Evolutionary conservation across 495 filamentous ascomycete genomes (phyloP).

Genomic region (Choiromyces venosus): DNA sequence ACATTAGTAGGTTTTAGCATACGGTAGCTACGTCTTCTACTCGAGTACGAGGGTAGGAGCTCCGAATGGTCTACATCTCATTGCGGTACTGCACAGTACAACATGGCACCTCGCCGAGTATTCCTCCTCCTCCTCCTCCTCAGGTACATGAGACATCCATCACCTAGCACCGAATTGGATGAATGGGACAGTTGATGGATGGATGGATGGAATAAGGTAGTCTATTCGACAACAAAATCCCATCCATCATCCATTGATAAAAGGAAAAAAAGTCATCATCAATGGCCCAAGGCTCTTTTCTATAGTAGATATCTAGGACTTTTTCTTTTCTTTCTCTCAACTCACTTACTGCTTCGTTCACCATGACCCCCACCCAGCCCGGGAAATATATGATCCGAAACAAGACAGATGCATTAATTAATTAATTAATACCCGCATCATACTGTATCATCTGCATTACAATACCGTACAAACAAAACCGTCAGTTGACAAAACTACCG

Average conservation of each 20-base stretch:
- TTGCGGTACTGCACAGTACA: neutral
- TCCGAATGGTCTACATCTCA: neutral
- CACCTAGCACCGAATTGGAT: neutral
- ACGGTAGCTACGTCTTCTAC: too few relatives aligned
- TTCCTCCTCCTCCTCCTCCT: neutral
- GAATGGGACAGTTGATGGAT: too few relatives aligned
- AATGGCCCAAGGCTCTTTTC: neutral
- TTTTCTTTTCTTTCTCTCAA: neutral
- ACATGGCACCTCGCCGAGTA: neutral
- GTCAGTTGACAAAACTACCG: neutral
- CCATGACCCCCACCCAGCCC: neutral
- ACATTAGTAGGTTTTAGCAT: neutral
- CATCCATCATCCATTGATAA: neutral
- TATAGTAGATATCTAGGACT: neutral
- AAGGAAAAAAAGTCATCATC: neutral
- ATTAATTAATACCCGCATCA: too few relatives aligned
- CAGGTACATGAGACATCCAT: neutral
- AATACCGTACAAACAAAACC: neutral
- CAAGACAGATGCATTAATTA: neutral
- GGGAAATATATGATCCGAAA: constrained; percentile 5
- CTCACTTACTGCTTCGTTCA: neutral
- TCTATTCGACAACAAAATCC: too few relatives aligned
- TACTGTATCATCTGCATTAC: too few relatives aligned
- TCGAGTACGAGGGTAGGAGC: neutral
- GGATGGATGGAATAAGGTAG: too few relatives aligned